Evolutionary conservation across 202 grass and related monocot species (phyloP).

Genomic region (Musa balbisiana): DNA sequence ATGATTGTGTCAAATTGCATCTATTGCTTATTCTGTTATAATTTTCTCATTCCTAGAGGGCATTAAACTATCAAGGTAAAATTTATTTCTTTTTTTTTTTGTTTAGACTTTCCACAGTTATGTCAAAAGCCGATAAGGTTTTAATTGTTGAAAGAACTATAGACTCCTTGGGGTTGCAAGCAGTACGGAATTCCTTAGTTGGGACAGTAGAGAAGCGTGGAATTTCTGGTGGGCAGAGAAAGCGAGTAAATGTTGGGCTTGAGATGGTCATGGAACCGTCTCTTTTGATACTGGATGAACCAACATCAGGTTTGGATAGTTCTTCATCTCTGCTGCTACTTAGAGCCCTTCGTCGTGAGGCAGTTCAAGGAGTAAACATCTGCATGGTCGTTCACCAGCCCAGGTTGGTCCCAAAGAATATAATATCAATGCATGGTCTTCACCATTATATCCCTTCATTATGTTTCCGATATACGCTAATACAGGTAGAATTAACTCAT

Average conservation of each 20-base stretch:
- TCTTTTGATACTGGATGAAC: slow-evolving; percentile 80
- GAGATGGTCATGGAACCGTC: slow-evolving; percentile 93
- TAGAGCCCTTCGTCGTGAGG: slow-evolving; percentile 66
- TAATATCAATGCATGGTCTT: background rate
- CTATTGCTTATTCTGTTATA: slow-evolving; percentile 1
- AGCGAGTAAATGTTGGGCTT: slow-evolving; percentile 72
- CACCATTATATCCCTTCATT: background rate
- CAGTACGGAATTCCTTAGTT: slow-evolving; percentile 68
- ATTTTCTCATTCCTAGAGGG: slow-evolving; percentile 1
- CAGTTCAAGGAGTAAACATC: slow-evolving; percentile 68
- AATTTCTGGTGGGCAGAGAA: slow-evolving; percentile 81
- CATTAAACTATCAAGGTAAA: background rate
- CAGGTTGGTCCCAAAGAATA: slow-evolving; percentile 32
- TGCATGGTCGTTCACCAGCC: slow-evolving; percentile 70
- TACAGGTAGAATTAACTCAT: background rate
- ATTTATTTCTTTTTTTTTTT: background rate
- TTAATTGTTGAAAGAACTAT: slow-evolving; percentile 66
- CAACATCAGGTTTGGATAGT: slow-evolving; percentile 82
- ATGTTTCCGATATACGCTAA: background rate
- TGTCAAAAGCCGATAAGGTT: slow-evolving; percentile 46
- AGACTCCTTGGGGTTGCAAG: slow-evolving; percentile 59
- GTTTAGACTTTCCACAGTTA: slow-evolving; percentile 27
- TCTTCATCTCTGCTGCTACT: slow-evolving; percentile 71
- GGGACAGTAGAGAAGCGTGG: slow-evolving; percentile 80
- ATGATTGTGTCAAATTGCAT: background rate